Conservation (phyloP, 768 basidiomycete genomes). For the Mrakia frigida region DNA sequence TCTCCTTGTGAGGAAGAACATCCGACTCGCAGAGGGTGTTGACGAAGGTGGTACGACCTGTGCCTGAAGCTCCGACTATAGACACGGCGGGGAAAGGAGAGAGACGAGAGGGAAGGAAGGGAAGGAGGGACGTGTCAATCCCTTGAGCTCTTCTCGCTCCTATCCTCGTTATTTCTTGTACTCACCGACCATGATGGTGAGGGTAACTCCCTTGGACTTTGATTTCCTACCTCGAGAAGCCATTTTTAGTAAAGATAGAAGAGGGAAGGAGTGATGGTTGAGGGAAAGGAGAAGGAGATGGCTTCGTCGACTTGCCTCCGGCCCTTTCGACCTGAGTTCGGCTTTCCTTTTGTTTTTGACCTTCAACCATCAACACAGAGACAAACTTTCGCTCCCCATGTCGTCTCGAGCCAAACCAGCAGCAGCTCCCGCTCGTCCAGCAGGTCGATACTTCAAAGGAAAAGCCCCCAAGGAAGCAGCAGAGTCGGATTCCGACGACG, state of each 20-base stretch:
- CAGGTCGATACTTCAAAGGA: conserved; percentile 83
- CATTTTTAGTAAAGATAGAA: neutral
- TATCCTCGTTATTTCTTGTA: neutral
- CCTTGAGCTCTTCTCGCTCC: neutral
- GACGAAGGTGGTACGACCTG: conserved; percentile 30
- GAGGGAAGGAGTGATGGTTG: neutral
- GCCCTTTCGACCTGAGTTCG: neutral
- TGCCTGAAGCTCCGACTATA: conserved; percentile 18
- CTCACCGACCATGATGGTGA: conserved; percentile 17
- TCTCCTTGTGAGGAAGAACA: conserved; percentile 17
- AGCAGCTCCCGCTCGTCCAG: conserved; percentile 70
- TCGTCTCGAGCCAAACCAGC: conserved; percentile 46
- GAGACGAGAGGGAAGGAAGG: neutral
- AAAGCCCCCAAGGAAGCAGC: conserved; percentile 41
- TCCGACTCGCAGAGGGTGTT: conserved; percentile 32
- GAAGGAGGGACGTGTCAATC: neutral
- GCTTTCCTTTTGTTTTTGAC: neutral
- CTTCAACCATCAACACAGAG: conserved; percentile 10
- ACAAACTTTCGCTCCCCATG: neutral
- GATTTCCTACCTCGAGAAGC: conserved; percentile 15
- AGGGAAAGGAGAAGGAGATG: neutral
- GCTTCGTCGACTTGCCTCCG: neutral
- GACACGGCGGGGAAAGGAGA: neutral
- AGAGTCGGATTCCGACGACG: conserved; percentile 29
- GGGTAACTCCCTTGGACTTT: conserved; percentile 16